Conservation (phyloP, 257 asterid genomes). For the Vinca minor region DNA sequence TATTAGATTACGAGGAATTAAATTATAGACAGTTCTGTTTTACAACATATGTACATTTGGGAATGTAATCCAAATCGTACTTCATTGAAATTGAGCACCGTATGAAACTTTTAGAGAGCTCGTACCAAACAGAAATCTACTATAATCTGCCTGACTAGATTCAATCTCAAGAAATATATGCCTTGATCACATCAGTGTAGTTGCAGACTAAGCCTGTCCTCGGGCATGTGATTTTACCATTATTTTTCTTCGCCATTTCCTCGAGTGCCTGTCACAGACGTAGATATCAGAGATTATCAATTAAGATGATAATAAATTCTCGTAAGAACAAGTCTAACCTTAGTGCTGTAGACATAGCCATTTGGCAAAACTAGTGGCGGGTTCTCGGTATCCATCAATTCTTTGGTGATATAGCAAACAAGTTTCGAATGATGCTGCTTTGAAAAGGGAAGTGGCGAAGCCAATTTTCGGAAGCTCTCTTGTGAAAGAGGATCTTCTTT, state of each 20-base stretch:
- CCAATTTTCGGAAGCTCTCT: conserved; percentile 88
- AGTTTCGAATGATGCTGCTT: conserved; percentile 98
- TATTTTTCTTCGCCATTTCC: conserved; percentile 77
- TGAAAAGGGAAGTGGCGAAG: conserved; percentile 78
- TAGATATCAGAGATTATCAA: background rate
- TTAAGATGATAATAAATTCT: background rate
- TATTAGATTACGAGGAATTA: too few species aligned
- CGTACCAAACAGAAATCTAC: conserved; percentile 1
- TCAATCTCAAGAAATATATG: conserved; percentile 54
- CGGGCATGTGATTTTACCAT: conserved; percentile 83
- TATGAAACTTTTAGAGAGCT: background rate
- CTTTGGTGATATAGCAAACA: conserved; percentile 84
- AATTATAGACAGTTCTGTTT: too few species aligned
- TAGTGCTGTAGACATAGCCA: conserved; percentile 95
- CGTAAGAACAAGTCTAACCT: conserved; percentile 31
- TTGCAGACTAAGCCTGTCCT: conserved; percentile 59
- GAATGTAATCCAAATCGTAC: conserved; percentile 1
- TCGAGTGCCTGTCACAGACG: conserved; percentile 59
- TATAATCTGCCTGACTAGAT: conserved; percentile 3
- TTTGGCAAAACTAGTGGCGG: conserved; percentile 97
- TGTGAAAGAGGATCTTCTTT: conserved; percentile 98
- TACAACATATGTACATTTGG: conserved; percentile 13
- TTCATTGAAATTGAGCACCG: background rate
- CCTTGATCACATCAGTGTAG: conserved; percentile 68
- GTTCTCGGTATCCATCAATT: conserved; percentile 91